Evolutionary conservation across 352 stramenopile genomes (phyloP).

Genomic region (Phytophthora tubulina): DNA sequence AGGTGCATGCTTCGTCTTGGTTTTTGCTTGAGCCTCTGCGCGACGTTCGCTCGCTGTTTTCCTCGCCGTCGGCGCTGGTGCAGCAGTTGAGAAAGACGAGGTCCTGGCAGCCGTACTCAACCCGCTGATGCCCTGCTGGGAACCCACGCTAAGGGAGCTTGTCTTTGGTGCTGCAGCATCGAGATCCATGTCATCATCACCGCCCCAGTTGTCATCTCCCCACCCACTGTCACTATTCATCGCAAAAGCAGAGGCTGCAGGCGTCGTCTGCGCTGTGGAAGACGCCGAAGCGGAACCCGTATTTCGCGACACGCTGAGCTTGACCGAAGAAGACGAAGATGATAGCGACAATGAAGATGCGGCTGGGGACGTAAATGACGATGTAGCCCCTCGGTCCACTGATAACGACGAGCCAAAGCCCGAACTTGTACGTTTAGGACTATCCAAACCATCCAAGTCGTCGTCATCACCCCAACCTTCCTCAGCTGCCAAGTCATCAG

Average conservation of each 20-base stretch:
- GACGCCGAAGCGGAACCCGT: background rate
- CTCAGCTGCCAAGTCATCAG: conserved; percentile 56
- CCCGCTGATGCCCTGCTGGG: conserved; percentile 23
- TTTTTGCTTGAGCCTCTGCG: conserved; percentile 70
- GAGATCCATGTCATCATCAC: conserved; percentile 58
- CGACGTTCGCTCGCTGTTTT: conserved; percentile 66
- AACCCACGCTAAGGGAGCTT: conserved; percentile 27
- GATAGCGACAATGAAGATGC: conserved; percentile 44
- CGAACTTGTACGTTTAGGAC: conserved; percentile 44
- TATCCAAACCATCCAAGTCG: conserved; percentile 62
- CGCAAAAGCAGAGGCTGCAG: conserved; percentile 34
- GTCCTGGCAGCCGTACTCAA: conserved; percentile 23
- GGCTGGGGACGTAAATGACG: conserved; percentile 39
- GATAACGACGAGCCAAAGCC: conserved; percentile 44
- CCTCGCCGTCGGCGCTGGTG: conserved; percentile 23
- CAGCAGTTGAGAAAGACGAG: conserved; percentile 29
- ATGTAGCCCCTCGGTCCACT: conserved; percentile 27
- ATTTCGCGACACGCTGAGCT: conserved; percentile 58
- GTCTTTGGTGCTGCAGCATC: conserved; percentile 30
- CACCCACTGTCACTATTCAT: conserved; percentile 56
- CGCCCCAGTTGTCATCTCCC: conserved; percentile 79
- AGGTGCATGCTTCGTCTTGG: conserved; percentile 64
- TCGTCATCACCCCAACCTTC: conserved; percentile 77
- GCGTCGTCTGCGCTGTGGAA: conserved; percentile 22
- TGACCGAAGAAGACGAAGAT: conserved; percentile 57